Base-by-base conservation (phyloP, 2,329 filamentous ascomycete species). In the Rhynchosporium secalis region DNA sequence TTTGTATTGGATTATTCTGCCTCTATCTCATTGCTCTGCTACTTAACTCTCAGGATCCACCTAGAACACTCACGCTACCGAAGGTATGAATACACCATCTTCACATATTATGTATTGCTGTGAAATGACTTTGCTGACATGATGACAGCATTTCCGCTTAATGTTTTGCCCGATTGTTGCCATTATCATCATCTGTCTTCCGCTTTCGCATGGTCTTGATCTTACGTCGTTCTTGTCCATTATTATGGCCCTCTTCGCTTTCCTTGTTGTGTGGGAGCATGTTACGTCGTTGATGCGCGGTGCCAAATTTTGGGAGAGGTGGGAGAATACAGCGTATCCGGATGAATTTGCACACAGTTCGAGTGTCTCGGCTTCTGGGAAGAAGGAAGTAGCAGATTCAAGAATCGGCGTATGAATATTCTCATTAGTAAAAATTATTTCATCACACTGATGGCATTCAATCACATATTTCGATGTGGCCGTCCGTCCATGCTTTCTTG, bases 231-330 rank as follows among this genome's bases (percentile, higher is more conserved):
- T 79, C 38, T 73, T 81, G 68, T 76, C 74, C 3, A 72, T 79
- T 7, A 71, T 79, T 46, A 79, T 78, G 77, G 72, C 74, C 1
- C 68, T 81, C 15, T 74, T 80, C 58, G 76, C 75, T 0, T 75
- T 78, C 60, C 70, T 78, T 4, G 66, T 78, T 3, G 65, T 80
- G 9, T 80, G 78, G 78, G 79, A 80, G 69, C 80, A 76, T 26
- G 60, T 79, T 28, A 64, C 64, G 13, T 62, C 55, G 8, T 13
- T 66, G 8, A 63, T 64, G 47, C 58, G 62, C 3, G 68, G 68
- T 59, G 58, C 59, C 6, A 64, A 62, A 28, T 59, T 74, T 48
- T 74, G 71, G 68, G 73, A 75, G 62, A 62, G 36, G 6, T 75
- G 72, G 72, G 66, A 66, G 26, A 67, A 75, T 31, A 73, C 69